Percentiles rank a stretch among this genome's conserved stretches.
Conservation (phyloP, 2,329 filamentous ascomycete genomes). For the Achaetomium macrosporum region DNA sequence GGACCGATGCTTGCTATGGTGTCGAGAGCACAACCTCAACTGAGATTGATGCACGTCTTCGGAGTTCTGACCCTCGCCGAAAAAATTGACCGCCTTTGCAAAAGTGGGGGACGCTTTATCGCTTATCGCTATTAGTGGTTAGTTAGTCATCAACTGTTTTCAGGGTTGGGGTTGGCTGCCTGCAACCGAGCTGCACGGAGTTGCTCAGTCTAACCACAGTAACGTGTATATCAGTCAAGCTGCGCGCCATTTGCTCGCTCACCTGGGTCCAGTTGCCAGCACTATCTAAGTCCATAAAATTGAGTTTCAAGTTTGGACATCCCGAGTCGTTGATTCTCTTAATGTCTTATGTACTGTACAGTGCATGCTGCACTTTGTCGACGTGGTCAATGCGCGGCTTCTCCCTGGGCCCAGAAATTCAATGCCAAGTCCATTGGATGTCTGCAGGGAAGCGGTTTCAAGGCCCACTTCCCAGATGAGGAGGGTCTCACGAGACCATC, state of each 20-base stretch:
- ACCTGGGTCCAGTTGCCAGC: too few relatives aligned
- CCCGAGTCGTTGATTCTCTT: too few relatives aligned
- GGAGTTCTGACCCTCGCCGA: neutral
- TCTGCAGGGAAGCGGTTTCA: neutral
- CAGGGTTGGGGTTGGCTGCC: constrained; percentile 17
- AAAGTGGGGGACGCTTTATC: constrained; percentile 9
- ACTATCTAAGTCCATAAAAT: too few relatives aligned
- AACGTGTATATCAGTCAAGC: too few relatives aligned
- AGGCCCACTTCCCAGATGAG: neutral
- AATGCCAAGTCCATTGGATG: neutral
- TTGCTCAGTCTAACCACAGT: too few relatives aligned
- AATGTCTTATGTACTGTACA: too few relatives aligned
- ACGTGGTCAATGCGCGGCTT: neutral
- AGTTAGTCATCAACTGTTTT: neutral
- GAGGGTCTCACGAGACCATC: constrained; percentile 4
- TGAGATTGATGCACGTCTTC: constrained; percentile 8
- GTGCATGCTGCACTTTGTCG: too few relatives aligned
- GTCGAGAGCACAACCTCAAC: constrained; percentile 14
- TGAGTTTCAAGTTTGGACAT: too few relatives aligned
- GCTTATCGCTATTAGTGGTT: constrained; percentile 21
- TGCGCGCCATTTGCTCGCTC: too few relatives aligned
- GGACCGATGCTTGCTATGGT: constrained; percentile 4
- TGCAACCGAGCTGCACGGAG: too few relatives aligned
- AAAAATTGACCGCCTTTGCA: constrained; percentile 24
- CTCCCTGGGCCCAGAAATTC: neutral